Evolutionary conservation across 495 filamentous ascomycete genomes (phyloP).

Genomic region (Amphirosellinia nigrospora): DNA sequence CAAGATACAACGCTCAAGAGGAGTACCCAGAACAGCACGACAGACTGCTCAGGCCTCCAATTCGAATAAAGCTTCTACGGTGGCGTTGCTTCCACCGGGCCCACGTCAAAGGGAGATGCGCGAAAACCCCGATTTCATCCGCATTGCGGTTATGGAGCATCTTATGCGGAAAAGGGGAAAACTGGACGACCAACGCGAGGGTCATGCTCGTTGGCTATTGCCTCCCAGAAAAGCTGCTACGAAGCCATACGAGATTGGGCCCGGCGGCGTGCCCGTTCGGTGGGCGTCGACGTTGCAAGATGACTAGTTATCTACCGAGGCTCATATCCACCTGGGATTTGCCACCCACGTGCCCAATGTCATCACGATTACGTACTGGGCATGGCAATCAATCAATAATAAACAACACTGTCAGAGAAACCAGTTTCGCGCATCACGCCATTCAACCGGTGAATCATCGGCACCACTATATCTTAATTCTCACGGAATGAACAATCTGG

Average conservation of each 20-base stretch:
- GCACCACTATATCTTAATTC: background rate
- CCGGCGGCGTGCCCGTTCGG: conserved; percentile 57
- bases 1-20: conserved; percentile 55
- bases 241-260: conserved; percentile 57
- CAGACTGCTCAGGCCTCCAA: conserved; percentile 37
- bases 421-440: background rate
- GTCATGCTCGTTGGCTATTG: conserved; percentile 83
- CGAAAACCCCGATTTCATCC: conserved; percentile 93
- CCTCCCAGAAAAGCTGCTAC: conserved; percentile 74
- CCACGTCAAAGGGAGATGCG: conserved; percentile 85
- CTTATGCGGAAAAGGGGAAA: conserved; percentile 94
- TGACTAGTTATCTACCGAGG: background rate
- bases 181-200: conserved; percentile 81
- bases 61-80: conserved; percentile 46
- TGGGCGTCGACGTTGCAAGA: conserved; percentile 50
- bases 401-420: background rate
- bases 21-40: conserved; percentile 46
- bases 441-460: background rate
- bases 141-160: conserved; percentile 95
- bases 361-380: conserved; percentile 16
- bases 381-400: background rate
- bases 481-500: background rate
- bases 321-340: background rate
- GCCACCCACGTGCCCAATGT: background rate
- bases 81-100: conserved; percentile 43